These are phyloP conservation scores for Scenedesmus sp. DNA, from an alignment of 163 green algal genomes.

Conservation along the genomic window DNA sequence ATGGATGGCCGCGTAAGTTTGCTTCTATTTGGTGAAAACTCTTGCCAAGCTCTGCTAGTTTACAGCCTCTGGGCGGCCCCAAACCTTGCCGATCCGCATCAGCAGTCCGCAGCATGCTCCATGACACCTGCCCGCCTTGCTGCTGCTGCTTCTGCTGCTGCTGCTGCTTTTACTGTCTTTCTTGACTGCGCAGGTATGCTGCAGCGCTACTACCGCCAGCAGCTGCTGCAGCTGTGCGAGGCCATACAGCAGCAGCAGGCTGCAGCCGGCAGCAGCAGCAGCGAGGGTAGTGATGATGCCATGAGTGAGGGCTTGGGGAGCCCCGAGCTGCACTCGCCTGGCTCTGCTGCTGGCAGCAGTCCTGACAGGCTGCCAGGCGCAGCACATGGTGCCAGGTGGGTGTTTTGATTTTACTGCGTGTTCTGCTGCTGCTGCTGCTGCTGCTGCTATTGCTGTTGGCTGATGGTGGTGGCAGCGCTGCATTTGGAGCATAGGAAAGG, in stretches of 20 bases:
- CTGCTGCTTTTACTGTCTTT: no score
- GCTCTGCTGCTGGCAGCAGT: neutral
- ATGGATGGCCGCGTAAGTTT: no score
- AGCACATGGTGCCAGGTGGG: neutral
- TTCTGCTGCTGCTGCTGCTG: neutral
- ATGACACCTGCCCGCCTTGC: no score
- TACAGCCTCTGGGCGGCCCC: no score
- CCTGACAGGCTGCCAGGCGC: neutral
- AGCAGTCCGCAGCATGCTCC: neutral
- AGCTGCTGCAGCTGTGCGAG: conserved; percentile 58
- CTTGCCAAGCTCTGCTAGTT: no score
- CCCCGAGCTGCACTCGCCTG: neutral
- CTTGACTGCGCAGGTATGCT: conserved; percentile 36
- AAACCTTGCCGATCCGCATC: no score
- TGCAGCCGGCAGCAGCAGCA: conserved; percentile 18
- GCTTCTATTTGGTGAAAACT: no score
- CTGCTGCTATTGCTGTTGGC: neutral
- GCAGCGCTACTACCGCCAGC: conserved; percentile 52
- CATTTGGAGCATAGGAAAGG: no score
- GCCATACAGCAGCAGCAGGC: conserved; percentile 51
- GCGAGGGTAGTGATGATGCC: neutral
- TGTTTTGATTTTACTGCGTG: neutral
- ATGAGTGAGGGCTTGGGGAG: conserved; percentile 27
- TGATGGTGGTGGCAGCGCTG: no score
- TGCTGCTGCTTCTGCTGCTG: no score